A percentile compares a stretch with the other conserved stretches of the same genome.
Evolutionary conservation across 2,329 filamentous ascomycete genomes (phyloP).

Genomic region (Mariannaea elegans): DNA sequence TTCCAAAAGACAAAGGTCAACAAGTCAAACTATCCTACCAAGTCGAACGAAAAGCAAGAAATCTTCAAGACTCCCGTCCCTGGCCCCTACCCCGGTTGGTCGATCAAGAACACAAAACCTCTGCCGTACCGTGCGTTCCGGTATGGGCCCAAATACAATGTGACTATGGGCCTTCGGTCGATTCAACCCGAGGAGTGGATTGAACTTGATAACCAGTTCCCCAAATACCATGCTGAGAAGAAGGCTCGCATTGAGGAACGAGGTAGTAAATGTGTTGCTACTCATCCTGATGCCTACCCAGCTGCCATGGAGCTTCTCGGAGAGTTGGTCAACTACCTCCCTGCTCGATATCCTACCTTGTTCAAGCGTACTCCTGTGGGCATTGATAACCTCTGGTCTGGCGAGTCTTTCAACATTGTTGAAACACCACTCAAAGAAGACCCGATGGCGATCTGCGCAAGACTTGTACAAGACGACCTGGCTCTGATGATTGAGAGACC

Average conservation of each 20-base stretch:
- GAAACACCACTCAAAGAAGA: conserved; percentile 74
- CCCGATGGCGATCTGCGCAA: conserved; percentile 78
- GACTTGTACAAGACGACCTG: conserved; percentile 82
- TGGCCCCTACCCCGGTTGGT: conserved; percentile 73
- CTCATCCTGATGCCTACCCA: conserved; percentile 74
- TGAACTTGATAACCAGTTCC: conserved; percentile 83
- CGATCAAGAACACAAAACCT: conserved; percentile 72
- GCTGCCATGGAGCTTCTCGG: conserved; percentile 80
- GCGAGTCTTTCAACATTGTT: conserved; percentile 75
- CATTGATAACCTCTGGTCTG: conserved; percentile 75
- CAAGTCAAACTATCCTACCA: conserved; percentile 14
- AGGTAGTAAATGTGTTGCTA: conserved; percentile 72
- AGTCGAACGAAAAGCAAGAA: conserved; percentile 17
- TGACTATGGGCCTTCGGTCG: conserved; percentile 80
- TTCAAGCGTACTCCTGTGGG: conserved; percentile 71
- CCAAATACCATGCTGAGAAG: conserved; percentile 78
- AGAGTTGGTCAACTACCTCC: conserved; percentile 76
- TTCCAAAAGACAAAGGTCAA: not conserved
- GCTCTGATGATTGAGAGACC: conserved; percentile 82
- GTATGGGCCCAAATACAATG: conserved; percentile 78
- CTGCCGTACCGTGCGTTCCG: conserved; percentile 82
- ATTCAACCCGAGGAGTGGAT: conserved; percentile 81
- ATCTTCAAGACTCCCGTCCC: conserved; percentile 68
- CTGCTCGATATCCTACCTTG: conserved; percentile 77
- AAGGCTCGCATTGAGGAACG: conserved; percentile 72